Percentiles rank a stretch among this genome's conserved stretches.
Conservation (phyloP, 2,329 filamentous ascomycete genomes). For the Cladophialophora exuberans region DNA sequence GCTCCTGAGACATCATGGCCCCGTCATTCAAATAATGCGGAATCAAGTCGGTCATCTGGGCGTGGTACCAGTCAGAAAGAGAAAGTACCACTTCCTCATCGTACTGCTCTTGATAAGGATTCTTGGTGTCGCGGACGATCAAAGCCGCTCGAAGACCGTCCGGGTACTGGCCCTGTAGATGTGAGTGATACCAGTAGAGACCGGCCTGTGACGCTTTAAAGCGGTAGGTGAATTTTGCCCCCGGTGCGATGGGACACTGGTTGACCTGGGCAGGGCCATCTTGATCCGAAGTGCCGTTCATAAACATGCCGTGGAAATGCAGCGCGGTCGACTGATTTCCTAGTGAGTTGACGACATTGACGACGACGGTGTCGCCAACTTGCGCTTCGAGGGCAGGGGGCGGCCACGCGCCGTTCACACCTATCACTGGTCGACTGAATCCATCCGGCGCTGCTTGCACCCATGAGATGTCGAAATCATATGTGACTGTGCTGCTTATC, state of each 20-base stretch:
- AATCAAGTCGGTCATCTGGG: slow-evolving; percentile 47
- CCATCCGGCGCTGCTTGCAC: slow-evolving; percentile 59
- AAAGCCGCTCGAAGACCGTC: slow-evolving; percentile 70
- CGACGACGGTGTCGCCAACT: slow-evolving; percentile 70
- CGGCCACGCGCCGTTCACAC: slow-evolving; percentile 76
- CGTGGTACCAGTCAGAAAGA: slow-evolving; percentile 77
- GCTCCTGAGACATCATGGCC: slow-evolving; percentile 59
- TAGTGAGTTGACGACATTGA: slow-evolving; percentile 70
- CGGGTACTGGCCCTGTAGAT: slow-evolving; percentile 57
- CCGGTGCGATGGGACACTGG: slow-evolving; percentile 69
- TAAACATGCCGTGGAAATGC: slow-evolving; percentile 78
- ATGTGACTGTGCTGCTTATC: neutral
- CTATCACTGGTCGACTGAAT: slow-evolving; percentile 57
- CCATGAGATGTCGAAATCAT: slow-evolving; percentile 44
- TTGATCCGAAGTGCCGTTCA: slow-evolving; percentile 75
- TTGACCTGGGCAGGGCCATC: slow-evolving; percentile 70
- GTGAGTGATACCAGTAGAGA: slow-evolving; percentile 70
- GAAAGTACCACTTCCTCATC: slow-evolving; percentile 67
- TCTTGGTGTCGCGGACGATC: slow-evolving; percentile 63
- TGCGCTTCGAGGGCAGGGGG: slow-evolving; percentile 73
- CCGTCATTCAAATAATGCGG: slow-evolving; percentile 49
- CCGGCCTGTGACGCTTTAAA: slow-evolving; percentile 58
- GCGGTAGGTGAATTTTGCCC: slow-evolving; percentile 65
- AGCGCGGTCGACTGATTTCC: slow-evolving; percentile 66
- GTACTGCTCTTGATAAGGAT: slow-evolving; percentile 57